phyloP scores from a whole-genome alignment of 768 basidiomycete species.

The Kwoniella sp. region DNA sequence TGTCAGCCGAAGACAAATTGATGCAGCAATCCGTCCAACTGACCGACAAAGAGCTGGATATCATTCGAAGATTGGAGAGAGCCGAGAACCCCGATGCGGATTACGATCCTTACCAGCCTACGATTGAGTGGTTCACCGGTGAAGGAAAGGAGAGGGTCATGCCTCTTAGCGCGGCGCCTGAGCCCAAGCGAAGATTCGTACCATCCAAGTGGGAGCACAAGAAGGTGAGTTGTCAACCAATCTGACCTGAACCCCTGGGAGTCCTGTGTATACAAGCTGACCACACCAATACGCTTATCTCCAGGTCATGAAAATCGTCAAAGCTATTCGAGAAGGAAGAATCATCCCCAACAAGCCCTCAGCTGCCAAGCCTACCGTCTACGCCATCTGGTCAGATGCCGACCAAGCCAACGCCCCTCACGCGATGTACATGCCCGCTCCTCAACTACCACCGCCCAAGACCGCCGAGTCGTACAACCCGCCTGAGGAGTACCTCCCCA shows the following conservation, averaged over 20 bases:
- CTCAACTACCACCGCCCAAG: slow-evolving; percentile 82
- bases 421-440: slow-evolving; percentile 86
- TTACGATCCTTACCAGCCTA: slow-evolving; percentile 92
- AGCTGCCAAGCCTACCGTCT: slow-evolving; percentile 67
- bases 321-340: slow-evolving; percentile 92
- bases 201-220: slow-evolving; percentile 99
- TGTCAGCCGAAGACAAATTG: slow-evolving; percentile 86
- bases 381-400: slow-evolving; percentile 82
- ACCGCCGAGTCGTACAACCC: slow-evolving; percentile 99
- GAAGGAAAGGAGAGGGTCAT: slow-evolving; percentile 92
- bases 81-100: slow-evolving; percentile 86
- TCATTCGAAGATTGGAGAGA: slow-evolving; percentile 85
- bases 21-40: slow-evolving; percentile 82
- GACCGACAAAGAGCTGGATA: slow-evolving; percentile 86
- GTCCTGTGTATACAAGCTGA: neutral
- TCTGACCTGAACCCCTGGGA: no score
- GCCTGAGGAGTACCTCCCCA: slow-evolving; percentile 91
- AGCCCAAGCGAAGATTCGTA: slow-evolving; percentile 94
- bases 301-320: slow-evolving; percentile 98
- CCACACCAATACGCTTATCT: neutral
- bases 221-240: slow-evolving; percentile 66
- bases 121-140: slow-evolving; percentile 94
- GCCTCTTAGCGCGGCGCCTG: slow-evolving; percentile 86
- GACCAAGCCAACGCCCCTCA: slow-evolving; percentile 65
- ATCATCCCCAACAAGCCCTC: slow-evolving; percentile 87